phyloP scores from a whole-genome alignment of 192 early-diverging fungal species.

The Coemansia sp. region DNA sequence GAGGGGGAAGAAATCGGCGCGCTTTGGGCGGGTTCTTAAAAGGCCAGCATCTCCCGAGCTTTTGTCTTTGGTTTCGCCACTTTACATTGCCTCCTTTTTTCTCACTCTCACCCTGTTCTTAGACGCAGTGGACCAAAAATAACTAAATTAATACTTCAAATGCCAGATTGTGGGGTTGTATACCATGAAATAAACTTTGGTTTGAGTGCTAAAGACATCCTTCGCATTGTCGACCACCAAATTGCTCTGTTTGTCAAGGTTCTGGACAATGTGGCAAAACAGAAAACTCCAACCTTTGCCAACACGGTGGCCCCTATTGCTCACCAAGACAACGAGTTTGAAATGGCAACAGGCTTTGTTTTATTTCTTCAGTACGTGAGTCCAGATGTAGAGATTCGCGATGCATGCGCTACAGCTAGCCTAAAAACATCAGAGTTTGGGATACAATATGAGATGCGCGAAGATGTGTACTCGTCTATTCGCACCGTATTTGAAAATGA shows the following conservation, averaged over 20 bases:
- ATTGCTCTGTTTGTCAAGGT: conserved; percentile 2
- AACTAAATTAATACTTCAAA: not conserved
- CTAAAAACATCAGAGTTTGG: conserved; percentile 26
- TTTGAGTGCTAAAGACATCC: not conserved
- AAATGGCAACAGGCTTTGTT: conserved; percentile 1
- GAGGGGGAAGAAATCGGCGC: not conserved
- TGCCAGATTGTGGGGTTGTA: not conserved
- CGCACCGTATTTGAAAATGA: conserved; percentile 39
- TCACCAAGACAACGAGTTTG: conserved; percentile 20
- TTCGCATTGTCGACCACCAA: not conserved
- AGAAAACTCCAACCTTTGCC: conserved; percentile 17
- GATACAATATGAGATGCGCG: conserved; percentile 22
- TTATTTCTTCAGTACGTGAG: conserved; percentile 28
- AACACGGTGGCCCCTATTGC: conserved; percentile 22
- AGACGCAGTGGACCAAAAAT: not conserved
- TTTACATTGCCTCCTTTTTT: not conserved
- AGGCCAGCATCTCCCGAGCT: not conserved
- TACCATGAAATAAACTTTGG: not conserved
- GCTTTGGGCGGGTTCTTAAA: not conserved
- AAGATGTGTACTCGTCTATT: conserved; percentile 55
- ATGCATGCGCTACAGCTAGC: conserved; percentile 60
- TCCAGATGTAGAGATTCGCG: conserved; percentile 55
- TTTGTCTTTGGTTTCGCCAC: not conserved
- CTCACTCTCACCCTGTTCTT: not conserved
- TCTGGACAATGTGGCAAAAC: conserved; percentile 4